Evolutionary conservation across 306 rosid genomes (phyloP).

Genomic region (Nissolia schottii): DNA sequence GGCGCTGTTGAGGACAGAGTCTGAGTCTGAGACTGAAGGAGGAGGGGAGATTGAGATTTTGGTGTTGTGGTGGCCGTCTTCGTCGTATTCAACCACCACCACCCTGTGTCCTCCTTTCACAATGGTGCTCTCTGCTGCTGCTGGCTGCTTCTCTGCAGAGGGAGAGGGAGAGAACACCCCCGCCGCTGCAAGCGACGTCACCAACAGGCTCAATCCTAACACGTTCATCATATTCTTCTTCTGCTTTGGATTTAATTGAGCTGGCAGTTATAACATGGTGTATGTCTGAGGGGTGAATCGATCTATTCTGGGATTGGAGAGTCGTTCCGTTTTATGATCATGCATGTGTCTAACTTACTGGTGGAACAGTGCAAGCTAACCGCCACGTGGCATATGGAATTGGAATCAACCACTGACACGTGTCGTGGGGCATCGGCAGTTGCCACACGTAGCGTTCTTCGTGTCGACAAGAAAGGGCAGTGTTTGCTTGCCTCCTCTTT

Average conservation of each 20-base stretch:
- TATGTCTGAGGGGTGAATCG: too few relatives aligned
- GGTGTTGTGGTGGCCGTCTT: slow-evolving; percentile 50
- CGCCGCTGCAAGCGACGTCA: slow-evolving; percentile 48
- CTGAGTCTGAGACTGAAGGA: too few relatives aligned
- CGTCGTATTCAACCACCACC: slow-evolving; percentile 67
- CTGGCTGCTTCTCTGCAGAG: neutral
- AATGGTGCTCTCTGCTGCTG: slow-evolving; percentile 35
- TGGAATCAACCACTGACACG: neutral
- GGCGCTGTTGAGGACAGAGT: neutral
- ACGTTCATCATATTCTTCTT: slow-evolving; percentile 55
- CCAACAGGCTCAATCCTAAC: slow-evolving; percentile 42
- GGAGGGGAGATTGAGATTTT: slow-evolving; percentile 58
- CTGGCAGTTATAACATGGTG: neutral
- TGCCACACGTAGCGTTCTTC: slow-evolving; percentile 21
- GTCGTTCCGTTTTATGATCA: neutral
- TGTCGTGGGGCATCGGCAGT: neutral
- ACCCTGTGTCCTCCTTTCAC: slow-evolving; percentile 61
- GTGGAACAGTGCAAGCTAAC: neutral
- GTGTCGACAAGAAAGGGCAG: neutral
- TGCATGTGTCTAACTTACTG: neutral
- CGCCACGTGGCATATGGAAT: slow-evolving; percentile 12
- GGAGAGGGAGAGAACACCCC: slow-evolving; percentile 55
- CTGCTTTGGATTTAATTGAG: neutral
- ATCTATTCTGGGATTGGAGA: neutral
- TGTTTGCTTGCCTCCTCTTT: too few relatives aligned